A percentile compares a stretch with the other conserved stretches of the same genome.
These are phyloP conservation scores for Cronartium quercuum DNA, from an alignment of 1,284 basidiomycete genomes.

Conservation along the genomic window DNA sequence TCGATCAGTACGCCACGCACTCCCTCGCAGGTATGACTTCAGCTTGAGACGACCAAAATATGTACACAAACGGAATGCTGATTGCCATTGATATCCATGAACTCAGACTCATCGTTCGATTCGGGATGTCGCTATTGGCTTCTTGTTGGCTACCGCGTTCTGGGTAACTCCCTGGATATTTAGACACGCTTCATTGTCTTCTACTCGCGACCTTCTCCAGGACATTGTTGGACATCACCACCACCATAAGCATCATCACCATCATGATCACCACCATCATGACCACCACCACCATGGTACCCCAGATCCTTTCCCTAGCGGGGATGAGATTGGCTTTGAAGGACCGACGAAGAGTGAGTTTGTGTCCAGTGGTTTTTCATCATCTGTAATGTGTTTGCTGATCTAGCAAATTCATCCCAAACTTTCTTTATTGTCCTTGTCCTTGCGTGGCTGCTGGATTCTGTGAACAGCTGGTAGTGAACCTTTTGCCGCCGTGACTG, in stretches of 20 bases:
- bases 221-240: constrained; percentile 6
- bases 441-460: neutral
- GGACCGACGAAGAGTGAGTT: neutral
- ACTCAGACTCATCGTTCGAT: constrained; percentile 18
- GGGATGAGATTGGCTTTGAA: neutral
- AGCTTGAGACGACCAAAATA: neutral
- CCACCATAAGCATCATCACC: neutral
- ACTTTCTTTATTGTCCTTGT: too few species aligned
- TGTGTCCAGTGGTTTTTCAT: neutral
- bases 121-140: constrained; percentile 28
- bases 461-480: constrained; percentile 7
- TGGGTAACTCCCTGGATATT: constrained; percentile 23
- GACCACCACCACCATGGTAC: neutral
- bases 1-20: neutral
- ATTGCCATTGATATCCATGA: neutral
- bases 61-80: neutral
- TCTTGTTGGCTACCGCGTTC: constrained; percentile 20
- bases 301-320: neutral
- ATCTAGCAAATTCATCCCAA: too few species aligned
- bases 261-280: neutral
- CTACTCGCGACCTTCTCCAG: neutral
- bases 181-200: constrained; percentile 11
- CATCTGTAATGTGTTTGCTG: neutral
- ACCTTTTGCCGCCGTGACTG: constrained; percentile 25
- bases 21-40: neutral